These are phyloP conservation scores for Myrmaecium sp. DNA, from an alignment of 2,329 filamentous ascomycete genomes.

Conservation along the genomic window DNA sequence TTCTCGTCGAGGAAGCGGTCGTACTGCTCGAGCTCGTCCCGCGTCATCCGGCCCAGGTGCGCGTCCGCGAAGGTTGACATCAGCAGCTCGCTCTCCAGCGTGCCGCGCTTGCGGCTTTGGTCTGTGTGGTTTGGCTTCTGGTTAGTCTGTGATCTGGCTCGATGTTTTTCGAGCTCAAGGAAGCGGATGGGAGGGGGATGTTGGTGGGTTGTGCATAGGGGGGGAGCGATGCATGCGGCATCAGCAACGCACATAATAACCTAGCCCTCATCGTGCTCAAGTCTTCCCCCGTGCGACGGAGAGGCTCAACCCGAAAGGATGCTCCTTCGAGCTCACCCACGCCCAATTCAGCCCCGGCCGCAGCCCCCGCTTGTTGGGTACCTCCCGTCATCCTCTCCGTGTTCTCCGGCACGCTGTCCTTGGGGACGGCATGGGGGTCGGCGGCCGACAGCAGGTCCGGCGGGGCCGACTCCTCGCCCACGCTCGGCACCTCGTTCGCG, in stretches of 20 bases:
- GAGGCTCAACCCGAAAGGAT: conserved; percentile 76
- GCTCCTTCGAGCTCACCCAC: conserved; percentile 76
- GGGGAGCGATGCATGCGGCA: conserved; percentile 6
- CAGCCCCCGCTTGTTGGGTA: conserved; percentile 34
- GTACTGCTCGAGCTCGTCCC: conserved; percentile 61
- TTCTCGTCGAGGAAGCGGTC: conserved; percentile 95
- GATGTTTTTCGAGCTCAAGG: no score
- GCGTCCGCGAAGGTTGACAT: conserved; percentile 85
- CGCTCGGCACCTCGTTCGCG: conserved; percentile 42
- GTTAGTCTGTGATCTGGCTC: conserved; percentile 1
- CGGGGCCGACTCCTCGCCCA: conserved; percentile 39
- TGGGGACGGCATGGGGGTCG: conserved; percentile 38
- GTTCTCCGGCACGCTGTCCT: conserved; percentile 44
- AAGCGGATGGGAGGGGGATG: not conserved
- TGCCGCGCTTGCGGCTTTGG: conserved; percentile 92
- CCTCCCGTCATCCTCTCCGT: conserved; percentile 50
- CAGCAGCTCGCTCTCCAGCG: conserved; percentile 85
- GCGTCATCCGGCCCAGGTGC: conserved; percentile 58
- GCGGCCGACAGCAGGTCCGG: conserved; percentile 43
- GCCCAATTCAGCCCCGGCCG: conserved; percentile 47
- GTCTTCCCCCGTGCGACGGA: conserved; percentile 72
- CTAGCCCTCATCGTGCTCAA: conserved; percentile 72
- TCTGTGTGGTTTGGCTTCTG: conserved; percentile 35
- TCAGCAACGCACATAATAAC: conserved; percentile 49
- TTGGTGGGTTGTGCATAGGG: conserved; percentile 10